phyloP scores from a whole-genome alignment of 441 rosid genomes.

The Euphorbia schlechtendalii region DNA sequence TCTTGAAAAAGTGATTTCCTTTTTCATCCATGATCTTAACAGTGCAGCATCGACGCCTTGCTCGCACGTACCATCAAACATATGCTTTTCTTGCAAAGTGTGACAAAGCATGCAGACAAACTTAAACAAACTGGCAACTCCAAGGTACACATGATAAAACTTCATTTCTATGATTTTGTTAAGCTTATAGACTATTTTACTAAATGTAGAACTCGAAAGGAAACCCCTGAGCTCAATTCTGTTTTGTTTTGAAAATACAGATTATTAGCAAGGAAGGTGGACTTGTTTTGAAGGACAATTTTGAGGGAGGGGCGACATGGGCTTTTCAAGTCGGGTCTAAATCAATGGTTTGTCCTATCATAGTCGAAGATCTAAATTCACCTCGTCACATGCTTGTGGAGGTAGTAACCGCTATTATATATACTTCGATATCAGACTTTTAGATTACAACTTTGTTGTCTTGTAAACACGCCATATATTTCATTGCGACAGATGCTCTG shows the following conservation, averaged over 20 bases:
- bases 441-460: conserved; percentile 8
- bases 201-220: neutral
- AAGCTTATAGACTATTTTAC: neutral
- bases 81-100: conserved; percentile 97
- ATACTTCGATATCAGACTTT: conserved; percentile 10
- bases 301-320: conserved; percentile 93
- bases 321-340: conserved; percentile 91
- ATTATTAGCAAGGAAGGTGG: conserved; percentile 50
- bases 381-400: conserved; percentile 91
- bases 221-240: neutral
- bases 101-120: conserved; percentile 92
- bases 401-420: conserved; percentile 37
- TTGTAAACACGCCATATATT: conserved; percentile 5
- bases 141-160: conserved; percentile 40
- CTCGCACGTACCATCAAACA: conserved; percentile 89
- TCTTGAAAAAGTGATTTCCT: conserved; percentile 13
- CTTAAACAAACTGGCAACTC: conserved; percentile 72
- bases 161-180: neutral
- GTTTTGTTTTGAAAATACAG: conserved; percentile 32
- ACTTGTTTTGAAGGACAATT: conserved; percentile 46
- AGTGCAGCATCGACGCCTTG: conserved; percentile 95
- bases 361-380: conserved; percentile 78
- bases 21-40: conserved; percentile 25
- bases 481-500: conserved; percentile 66
- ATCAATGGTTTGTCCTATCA: conserved; percentile 79